These are phyloP conservation scores for Curvularia spicifera DNA, from an alignment of 2,329 filamentous ascomycete genomes.

Conservation along the genomic window DNA sequence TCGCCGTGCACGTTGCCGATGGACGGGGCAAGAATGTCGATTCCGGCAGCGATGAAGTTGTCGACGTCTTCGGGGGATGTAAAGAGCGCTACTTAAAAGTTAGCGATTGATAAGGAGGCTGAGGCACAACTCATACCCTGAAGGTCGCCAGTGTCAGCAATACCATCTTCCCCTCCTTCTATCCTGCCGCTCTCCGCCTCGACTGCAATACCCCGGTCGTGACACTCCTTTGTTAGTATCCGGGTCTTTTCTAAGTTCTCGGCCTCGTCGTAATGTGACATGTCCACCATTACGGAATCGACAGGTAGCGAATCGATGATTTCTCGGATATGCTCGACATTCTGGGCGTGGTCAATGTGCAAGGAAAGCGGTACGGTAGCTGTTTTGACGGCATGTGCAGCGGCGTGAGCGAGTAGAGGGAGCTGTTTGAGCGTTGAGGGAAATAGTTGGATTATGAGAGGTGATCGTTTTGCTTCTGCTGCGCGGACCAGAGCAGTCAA, in stretches of 20 bases:
- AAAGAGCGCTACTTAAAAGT: slow-evolving; percentile 52
- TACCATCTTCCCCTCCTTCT: slow-evolving; percentile 75
- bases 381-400: slow-evolving; percentile 50
- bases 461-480: slow-evolving; percentile 44
- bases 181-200: slow-evolving; percentile 75
- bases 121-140: slow-evolving; percentile 51
- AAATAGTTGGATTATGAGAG: slow-evolving; percentile 48
- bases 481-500: slow-evolving; percentile 44
- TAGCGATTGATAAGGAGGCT: background rate
- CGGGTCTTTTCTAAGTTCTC: slow-evolving; percentile 70
- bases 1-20: slow-evolving; percentile 79
- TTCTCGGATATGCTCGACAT: slow-evolving; percentile 51
- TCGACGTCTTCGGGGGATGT: slow-evolving; percentile 72
- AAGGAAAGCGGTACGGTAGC: slow-evolving; percentile 53
- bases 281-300: slow-evolving; percentile 79
- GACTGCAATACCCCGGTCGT: slow-evolving; percentile 68
- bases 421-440: slow-evolving; percentile 72
- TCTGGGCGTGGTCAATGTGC: slow-evolving; percentile 58
- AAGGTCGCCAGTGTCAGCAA: slow-evolving; percentile 69
- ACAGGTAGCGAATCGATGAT: slow-evolving; percentile 61
- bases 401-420: slow-evolving; percentile 55
- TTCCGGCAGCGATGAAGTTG: slow-evolving; percentile 72
- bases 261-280: slow-evolving; percentile 74
- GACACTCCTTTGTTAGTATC: slow-evolving; percentile 66
- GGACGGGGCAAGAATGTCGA: slow-evolving; percentile 75